phyloP scores from a whole-genome alignment of 148 eudicot genomes.

The Salicornia ramosissima region DNA sequence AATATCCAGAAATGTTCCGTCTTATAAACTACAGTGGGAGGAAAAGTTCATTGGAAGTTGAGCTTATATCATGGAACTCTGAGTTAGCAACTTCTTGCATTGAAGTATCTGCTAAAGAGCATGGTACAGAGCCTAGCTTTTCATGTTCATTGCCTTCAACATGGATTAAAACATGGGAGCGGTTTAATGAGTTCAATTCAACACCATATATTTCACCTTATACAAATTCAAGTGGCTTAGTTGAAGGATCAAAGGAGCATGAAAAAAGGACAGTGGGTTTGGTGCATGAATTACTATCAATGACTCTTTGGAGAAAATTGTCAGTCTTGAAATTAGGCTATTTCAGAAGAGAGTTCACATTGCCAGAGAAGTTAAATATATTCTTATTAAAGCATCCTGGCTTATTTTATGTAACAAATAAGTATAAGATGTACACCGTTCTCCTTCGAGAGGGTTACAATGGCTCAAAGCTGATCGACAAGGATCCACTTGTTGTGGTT shows the following conservation, averaged over 20 bases:
- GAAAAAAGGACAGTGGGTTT: constrained; percentile 72
- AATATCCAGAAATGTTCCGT: constrained; percentile 67
- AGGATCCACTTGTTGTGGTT: constrained; percentile 77
- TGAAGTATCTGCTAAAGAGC: constrained; percentile 43
- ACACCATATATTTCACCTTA: constrained; percentile 88
- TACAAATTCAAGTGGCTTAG: constrained; percentile 32
- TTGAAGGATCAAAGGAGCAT: constrained; percentile 63
- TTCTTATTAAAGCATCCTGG: constrained; percentile 82
- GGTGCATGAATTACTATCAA: constrained; percentile 77
- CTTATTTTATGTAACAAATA: constrained; percentile 83
- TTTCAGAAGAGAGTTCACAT: constrained; percentile 63
- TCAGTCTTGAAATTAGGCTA: constrained; percentile 72
- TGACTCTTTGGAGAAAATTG: constrained; percentile 81
- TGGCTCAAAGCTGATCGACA: constrained; percentile 63
- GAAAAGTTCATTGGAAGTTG: constrained; percentile 77
- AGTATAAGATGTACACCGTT: constrained; percentile 70
- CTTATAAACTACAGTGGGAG: constrained; percentile 74
- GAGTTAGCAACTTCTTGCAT: constrained; percentile 64
- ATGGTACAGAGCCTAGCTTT: constrained; percentile 51
- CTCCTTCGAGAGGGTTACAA: constrained; percentile 76
- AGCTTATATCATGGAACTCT: constrained; percentile 68
- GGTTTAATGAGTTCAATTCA: constrained; percentile 71
- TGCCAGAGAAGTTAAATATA: constrained; percentile 73
- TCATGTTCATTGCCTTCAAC: constrained; percentile 65
- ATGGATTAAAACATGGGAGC: constrained; percentile 85